Evolutionary conservation across 106 monocot genomes (phyloP).

Genomic region (Triglochin maritima): DNA sequence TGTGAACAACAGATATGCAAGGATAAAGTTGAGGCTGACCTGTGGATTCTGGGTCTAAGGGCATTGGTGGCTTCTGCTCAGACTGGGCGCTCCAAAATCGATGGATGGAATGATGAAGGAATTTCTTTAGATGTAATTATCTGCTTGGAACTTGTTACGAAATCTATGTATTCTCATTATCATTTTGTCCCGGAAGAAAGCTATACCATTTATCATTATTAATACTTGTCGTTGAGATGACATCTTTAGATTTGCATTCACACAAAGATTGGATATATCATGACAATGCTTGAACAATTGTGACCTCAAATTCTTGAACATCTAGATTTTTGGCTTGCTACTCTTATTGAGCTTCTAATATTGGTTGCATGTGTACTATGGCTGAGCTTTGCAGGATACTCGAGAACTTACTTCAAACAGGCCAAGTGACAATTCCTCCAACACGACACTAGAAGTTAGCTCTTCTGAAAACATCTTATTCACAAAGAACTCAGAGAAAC

Average conservation of each 20-base stretch:
- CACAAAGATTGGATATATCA: neutral
- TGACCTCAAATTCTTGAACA: too few species aligned
- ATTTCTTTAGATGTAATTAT: conserved; percentile 44
- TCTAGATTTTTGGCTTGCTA: too few species aligned
- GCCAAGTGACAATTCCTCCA: conserved; percentile 30
- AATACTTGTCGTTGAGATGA: neutral
- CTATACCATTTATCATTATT: neutral
- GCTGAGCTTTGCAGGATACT: conserved; percentile 28
- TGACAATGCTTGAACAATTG: too few species aligned
- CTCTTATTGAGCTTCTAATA: neutral
- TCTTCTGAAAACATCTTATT: conserved; percentile 32
- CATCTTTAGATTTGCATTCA: too few species aligned
- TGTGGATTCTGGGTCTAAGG: conserved; percentile 67
- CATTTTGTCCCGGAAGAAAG: neutral
- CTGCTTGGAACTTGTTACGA: neutral
- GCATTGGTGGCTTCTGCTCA: conserved; percentile 38
- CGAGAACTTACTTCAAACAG: conserved; percentile 29
- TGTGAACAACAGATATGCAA: conserved; percentile 60
- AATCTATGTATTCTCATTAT: neutral
- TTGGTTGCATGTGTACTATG: neutral
- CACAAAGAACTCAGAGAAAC: conserved; percentile 13
- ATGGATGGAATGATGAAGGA: conserved; percentile 52
- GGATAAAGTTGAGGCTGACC: conserved; percentile 80
- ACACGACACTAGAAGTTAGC: conserved; percentile 21
- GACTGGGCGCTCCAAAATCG: conserved; percentile 57